These are phyloP conservation scores for Trichoderma lentiforme DNA, from an alignment of 2,329 filamentous ascomycete genomes.

Conservation along the genomic window DNA sequence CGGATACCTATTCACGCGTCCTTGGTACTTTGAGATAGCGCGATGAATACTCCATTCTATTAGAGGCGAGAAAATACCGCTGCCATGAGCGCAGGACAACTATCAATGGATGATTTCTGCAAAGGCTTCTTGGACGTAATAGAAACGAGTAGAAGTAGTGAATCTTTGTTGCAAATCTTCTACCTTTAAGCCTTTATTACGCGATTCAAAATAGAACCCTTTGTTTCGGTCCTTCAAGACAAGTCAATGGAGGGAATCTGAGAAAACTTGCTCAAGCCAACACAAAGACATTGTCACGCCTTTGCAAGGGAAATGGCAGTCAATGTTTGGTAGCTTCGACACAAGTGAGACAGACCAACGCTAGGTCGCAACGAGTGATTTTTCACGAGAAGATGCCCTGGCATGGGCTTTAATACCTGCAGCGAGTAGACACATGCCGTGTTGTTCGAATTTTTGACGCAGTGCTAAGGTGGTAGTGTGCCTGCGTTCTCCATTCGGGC, in stretches of 20 bases:
- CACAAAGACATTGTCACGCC: neutral
- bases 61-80: neutral
- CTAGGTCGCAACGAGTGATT: neutral
- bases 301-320: neutral
- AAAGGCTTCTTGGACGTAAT: neutral
- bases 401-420: neutral
- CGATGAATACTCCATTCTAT: neutral
- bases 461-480: neutral
- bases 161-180: neutral
- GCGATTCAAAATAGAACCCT: neutral
- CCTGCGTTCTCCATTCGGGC: neutral
- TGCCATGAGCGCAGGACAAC: neutral
- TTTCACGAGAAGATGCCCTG: neutral
- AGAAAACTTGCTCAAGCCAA: neutral
- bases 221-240: neutral
- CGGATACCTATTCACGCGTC: neutral
- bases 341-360: neutral
- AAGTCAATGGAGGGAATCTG: neutral
- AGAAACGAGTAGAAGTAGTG: neutral
- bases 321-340: neutral
- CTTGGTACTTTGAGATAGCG: neutral
- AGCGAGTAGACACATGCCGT: neutral
- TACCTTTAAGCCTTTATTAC: neutral
- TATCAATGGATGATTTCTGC: neutral
- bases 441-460: neutral